Evolutionary conservation across 2,329 filamentous ascomycete genomes (phyloP), one percentile per base, ranked within the genome.

Genomic region (Lomentospora prolificans): DNA sequence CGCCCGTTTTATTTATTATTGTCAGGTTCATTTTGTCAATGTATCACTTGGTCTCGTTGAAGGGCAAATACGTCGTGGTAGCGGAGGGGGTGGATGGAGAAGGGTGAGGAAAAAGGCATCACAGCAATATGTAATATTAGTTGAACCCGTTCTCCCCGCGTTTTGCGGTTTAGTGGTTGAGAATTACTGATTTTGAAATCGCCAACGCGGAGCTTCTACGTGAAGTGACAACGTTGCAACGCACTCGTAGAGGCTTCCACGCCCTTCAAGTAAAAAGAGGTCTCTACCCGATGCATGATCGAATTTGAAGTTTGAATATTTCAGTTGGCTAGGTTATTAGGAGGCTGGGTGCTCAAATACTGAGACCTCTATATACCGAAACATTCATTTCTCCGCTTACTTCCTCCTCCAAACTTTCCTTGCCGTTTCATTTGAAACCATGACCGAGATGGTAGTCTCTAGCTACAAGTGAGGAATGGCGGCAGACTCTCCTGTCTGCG

Each of bases 401-500:
- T 33, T 6, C 12, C 30, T 6, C 30, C 30, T 33, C n/a, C n/a
- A n/a, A n/a, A n/a, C n/a, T n/a, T n/a, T n/a, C n/a, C n/a, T n/a
- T n/a, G n/a, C n/a, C n/a, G n/a, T n/a, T n/a, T n/a, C n/a, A n/a
- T n/a, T n/a, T n/a, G n/a, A n/a, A n/a, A n/a, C n/a, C n/a, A n/a
- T n/a, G n/a, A n/a, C n/a, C n/a, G n/a, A n/a, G n/a, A n/a, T n/a
- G n/a, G n/a, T n/a, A n/a, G n/a, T n/a, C n/a, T n/a, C n/a, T n/a
- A n/a, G n/a, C 30, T 33, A 56, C 22, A 56, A 14, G 48, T 51
- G 54, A 51, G 54, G 17, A 31, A 22, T 24, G 44, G 19, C 55
- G 65, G 48, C 46, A 39, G 30, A 17, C 19, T 24, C 25, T 8
- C 3, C 28, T 10, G 25, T 22, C 48, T 33, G 46, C 54, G 22